Base-by-base conservation (phyloP, 2,329 filamentous ascomycete species). In the Phoma sp. region DNA sequence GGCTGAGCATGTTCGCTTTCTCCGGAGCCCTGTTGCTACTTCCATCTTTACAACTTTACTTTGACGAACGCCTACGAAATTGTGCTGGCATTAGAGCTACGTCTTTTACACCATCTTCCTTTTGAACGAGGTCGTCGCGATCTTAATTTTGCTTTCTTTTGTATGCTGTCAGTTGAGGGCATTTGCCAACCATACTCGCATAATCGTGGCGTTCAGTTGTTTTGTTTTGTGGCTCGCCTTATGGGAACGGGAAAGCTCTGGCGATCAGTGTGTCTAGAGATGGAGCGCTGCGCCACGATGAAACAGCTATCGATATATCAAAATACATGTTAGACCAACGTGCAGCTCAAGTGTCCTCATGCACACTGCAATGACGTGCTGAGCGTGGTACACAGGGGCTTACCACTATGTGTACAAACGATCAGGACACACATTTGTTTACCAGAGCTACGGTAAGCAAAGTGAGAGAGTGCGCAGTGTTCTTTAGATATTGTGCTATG, bases 321-420 rank as follows among this genome's bases (percentile, higher is more conserved):
- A 36, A 29, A 40, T 26, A 36, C 33, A 45, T 49, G 39, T 42
- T 40, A 49, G 51, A 48, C 34, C n/a, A 36, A 45, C 17, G n/a
- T 26, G 29, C 51, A 54, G 30, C 45, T 29, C 17, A 26, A 4
- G 18, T 25, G 15, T 23, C 30, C 33, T 28, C 36, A 33, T 57
- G 25, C 34, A 21, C 15, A 45, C 40, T n/a, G 20, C 33, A 46
- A 60, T 60, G 61, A 60, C 59, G 57, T 60, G 46, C 53, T 62
- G 34, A 32, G 29, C 18, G 17, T 23, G 11, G 4, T 36, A 3
- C n/a, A 10, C 25, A n/a, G n/a, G 20, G 21, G 9, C 12, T 17
- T 6, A 18, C 23, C 26, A 40, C 23, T 36, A 23, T n/a, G 15
- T n/a, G 11, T 20, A 26, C 28, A 39, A n/a, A 30, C 39, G 25